These are phyloP conservation scores for Sporopachydermia cereana DNA, from an alignment of 1,139 yeast genomes.

Conservation along the genomic window DNA sequence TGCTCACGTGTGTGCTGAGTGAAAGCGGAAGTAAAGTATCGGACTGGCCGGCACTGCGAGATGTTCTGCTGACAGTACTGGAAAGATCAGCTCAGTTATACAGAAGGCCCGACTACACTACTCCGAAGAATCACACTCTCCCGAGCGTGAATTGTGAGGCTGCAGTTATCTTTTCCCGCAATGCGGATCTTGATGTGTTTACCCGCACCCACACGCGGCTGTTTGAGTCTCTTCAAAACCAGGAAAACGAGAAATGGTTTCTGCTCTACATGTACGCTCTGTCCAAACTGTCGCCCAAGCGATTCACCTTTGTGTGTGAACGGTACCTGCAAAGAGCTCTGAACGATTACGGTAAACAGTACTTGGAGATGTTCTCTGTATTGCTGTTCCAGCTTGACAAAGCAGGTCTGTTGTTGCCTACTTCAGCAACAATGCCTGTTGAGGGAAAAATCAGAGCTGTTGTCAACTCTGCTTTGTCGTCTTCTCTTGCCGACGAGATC, in stretches of 20 bases:
- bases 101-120: neutral
- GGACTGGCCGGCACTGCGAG: conserved; percentile 20
- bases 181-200: conserved; percentile 40
- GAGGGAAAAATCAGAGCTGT: conserved; percentile 2
- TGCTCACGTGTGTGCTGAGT: neutral
- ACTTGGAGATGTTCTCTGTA: neutral
- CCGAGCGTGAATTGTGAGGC: conserved; percentile 16
- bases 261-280: conserved; percentile 32
- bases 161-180: conserved; percentile 38
- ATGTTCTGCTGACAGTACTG: conserved; percentile 11
- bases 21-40: neutral
- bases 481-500: neutral
- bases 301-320: conserved; percentile 27
- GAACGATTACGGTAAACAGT: conserved; percentile 15
- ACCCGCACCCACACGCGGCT: conserved; percentile 36
- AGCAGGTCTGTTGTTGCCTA: neutral
- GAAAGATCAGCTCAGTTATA: conserved; percentile 8
- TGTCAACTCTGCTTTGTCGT: neutral
- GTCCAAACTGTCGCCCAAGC: neutral
- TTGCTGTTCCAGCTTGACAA: neutral
- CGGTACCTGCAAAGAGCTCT: conserved; percentile 41
- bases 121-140: conserved; percentile 6
- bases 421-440: neutral
- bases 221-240: conserved; percentile 25
- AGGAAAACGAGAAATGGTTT: conserved; percentile 29